phyloP scores from a whole-genome alignment of 176 grass and related monocot genomes.

The Otatea glauca region DNA sequence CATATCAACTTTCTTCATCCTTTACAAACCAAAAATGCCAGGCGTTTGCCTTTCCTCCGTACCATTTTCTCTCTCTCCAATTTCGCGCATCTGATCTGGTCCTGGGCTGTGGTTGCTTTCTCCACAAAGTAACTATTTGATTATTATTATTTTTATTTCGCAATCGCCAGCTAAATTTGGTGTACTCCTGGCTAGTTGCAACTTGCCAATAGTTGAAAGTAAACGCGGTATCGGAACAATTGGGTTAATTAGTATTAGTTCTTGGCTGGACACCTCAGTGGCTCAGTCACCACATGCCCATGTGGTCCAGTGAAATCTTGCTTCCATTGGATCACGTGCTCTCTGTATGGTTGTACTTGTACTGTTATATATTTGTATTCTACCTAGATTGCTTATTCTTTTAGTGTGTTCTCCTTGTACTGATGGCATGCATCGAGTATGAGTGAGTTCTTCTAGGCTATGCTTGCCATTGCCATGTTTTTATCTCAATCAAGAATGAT shows the following conservation, averaged over 20 bases:
- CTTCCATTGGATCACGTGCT: constrained; percentile 35
- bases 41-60: background rate
- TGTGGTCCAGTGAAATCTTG: constrained; percentile 41
- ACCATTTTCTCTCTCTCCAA: background rate
- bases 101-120: constrained; percentile 38
- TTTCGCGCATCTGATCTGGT: constrained; percentile 26
- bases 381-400: background rate
- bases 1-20: background rate
- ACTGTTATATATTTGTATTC: background rate
- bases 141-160: background rate
- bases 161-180: background rate
- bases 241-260: background rate
- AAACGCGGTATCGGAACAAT: constrained; percentile 25
- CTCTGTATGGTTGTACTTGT: background rate
- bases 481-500: background rate
- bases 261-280: constrained; percentile 15
- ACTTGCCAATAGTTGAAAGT: background rate
- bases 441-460: background rate
- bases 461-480: background rate
- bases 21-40: background rate
- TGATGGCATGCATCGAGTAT: background rate
- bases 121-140: constrained; percentile 32
- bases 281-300: constrained; percentile 39
- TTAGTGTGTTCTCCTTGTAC: too few relatives aligned
- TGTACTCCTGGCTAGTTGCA: background rate